These are phyloP conservation scores for Phytophthora uliginosa DNA, from an alignment of 352 stramenopile species.

Conservation along the genomic window DNA sequence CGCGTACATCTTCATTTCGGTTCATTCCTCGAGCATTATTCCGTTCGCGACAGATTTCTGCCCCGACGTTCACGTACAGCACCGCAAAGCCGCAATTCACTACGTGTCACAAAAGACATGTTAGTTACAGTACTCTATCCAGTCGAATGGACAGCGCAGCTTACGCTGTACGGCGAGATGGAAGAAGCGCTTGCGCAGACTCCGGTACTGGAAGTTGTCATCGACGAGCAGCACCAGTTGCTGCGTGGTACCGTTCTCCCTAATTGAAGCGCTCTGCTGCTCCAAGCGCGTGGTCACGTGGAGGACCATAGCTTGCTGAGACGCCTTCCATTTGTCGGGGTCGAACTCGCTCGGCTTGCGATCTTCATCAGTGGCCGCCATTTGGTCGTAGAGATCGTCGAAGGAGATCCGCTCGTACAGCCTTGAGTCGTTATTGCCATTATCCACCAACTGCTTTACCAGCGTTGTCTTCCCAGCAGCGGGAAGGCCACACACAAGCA, in stretches of 20 bases:
- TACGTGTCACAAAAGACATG: slow-evolving; percentile 32
- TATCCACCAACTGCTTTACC: slow-evolving; percentile 35
- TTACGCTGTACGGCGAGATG: slow-evolving; percentile 61
- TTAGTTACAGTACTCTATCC: slow-evolving; percentile 16
- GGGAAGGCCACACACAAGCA: slow-evolving; percentile 74
- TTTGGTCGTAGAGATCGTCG: slow-evolving; percentile 63
- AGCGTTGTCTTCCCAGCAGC: slow-evolving; percentile 80
- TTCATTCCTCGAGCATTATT: slow-evolving; percentile 45
- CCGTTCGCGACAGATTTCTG: slow-evolving; percentile 43
- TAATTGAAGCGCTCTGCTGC: slow-evolving; percentile 1
- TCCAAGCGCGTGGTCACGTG: slow-evolving; percentile 31
- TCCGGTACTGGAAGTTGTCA: slow-evolving; percentile 80
- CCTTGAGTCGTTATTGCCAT: background rate
- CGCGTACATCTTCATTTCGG: slow-evolving; percentile 8
- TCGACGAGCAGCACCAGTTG: slow-evolving; percentile 68
- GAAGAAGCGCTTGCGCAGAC: slow-evolving; percentile 75
- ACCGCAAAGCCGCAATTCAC: slow-evolving; percentile 58
- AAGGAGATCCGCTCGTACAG: slow-evolving; percentile 62
- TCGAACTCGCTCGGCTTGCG: slow-evolving; percentile 44
- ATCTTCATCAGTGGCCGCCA: background rate
- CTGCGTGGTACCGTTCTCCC: background rate
- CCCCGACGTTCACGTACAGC: slow-evolving; percentile 44
- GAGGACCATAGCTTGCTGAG: slow-evolving; percentile 57
- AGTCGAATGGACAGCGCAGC: slow-evolving; percentile 1
- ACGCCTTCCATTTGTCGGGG: slow-evolving; percentile 59